These are phyloP conservation scores for Hypoxylon sp. DNA, from an alignment of 2,329 filamentous ascomycete species.

Conservation along the genomic window DNA sequence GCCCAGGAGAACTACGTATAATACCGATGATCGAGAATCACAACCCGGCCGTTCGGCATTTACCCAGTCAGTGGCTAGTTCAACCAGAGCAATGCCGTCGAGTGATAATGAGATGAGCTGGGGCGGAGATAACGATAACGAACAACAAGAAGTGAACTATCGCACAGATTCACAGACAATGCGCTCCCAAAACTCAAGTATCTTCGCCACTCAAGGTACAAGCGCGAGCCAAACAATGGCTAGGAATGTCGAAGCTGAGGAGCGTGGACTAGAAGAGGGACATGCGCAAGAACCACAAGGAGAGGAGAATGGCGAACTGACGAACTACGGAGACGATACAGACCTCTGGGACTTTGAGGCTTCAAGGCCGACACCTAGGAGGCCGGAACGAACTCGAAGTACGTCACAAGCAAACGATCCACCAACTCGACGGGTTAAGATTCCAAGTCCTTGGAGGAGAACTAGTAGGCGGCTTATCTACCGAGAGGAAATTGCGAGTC, in stretches of 20 bases:
- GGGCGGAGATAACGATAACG: constrained; percentile 38
- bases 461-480: constrained; percentile 53
- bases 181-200: constrained; percentile 39
- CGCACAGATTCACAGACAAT: constrained; percentile 34
- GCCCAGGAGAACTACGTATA: constrained; percentile 24
- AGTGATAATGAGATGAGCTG: constrained; percentile 43
- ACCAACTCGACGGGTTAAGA: constrained; percentile 52
- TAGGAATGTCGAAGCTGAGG: constrained; percentile 46
- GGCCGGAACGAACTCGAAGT: constrained; percentile 44
- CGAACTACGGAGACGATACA: constrained; percentile 55
- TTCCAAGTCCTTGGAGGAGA: constrained; percentile 61
- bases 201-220: constrained; percentile 34
- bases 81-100: constrained; percentile 40
- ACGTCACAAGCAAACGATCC: constrained; percentile 34
- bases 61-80: constrained; percentile 37
- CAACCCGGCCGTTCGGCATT: constrained; percentile 14
- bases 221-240: constrained; percentile 29
- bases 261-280: constrained; percentile 37
- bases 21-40: constrained; percentile 12
- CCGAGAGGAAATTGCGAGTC: constrained; percentile 53
- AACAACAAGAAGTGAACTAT: constrained; percentile 31
- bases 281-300: constrained; percentile 36
- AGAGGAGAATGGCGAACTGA: constrained; percentile 25
- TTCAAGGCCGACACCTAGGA: constrained; percentile 61
- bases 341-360: constrained; percentile 74